Evolutionary conservation across 2,329 filamentous ascomycete genomes (phyloP), one percentile per base, ranked within the genome.

Genomic region (Blastomyces percursus): DNA sequence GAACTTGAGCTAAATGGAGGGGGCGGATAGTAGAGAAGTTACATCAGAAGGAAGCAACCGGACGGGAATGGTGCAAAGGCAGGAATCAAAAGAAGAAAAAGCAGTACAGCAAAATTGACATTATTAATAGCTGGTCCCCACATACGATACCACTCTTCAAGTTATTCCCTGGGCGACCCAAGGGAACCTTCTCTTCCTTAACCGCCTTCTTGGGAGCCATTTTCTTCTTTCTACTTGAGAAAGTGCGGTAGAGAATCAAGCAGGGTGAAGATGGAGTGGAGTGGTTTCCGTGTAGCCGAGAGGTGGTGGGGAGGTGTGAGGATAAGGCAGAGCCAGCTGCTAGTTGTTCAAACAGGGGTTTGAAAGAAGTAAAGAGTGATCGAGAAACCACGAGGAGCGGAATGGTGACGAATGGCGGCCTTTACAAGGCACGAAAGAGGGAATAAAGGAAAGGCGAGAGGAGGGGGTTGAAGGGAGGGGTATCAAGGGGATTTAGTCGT

Each of bases 81-180:
- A 56, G 61, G 67, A 69, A 69, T 68, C 67, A 64, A 59, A 64
- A 67, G 68, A 65, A 70, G 69, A 60, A 48, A 59, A 59, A 35
- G 40, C n/a, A 50, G 57, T 59, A 59, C 57, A 24, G 57, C 57
- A 59, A 59, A 59, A 59, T 59, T 59, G 40, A 59, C 57, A 59
- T 48, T 59, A 70, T 59, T 48, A 70, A 67, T 71, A 70, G 70
- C 66, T 75, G 76, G 71, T 75, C 77, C 85, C 79, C 83, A 95
- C 94, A 86, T 84, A 87, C 84, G 80, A 99, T 99, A 81, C 94
- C 95, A 82, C 91, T 96, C 86, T 97, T 99, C 79, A 99, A 79
- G 81, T 86, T 97, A 85, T 99, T 99, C 74, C 94, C 94, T 69
- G 94, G 94, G 76, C 94, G 85, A 78, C 94, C 94, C 78, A 99